Base-by-base conservation (phyloP, 345 rosid genomes). In the Tarenaya hassleriana region DNA sequence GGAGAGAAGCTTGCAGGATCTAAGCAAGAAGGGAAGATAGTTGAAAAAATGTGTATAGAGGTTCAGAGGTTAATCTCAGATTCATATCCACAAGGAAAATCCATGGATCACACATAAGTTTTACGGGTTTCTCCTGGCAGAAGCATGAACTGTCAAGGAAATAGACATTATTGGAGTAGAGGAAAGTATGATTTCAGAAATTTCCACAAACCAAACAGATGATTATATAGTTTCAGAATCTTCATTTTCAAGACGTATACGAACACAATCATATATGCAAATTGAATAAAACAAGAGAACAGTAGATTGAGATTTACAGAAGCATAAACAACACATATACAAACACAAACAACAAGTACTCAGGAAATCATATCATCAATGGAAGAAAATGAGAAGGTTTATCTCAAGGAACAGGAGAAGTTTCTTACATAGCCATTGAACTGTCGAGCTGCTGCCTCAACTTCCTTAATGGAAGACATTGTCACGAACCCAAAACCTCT, bases 401-500 rank as follows among this genome's bases (percentile, higher is more conserved):
- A n/a, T n/a, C n/a, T n/a, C n/a, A 16, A 17, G 46, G 21, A 67
- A 56, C 21, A 46, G 39, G 31, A 33, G 52, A n/a, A 46, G 15
- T 13, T 21, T 11, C 95, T 70, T 72, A 92, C 96, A 74, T 83
- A 92, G 69, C 94, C 96, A 78, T 88, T 84, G 70, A 92, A 79
- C 59, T 81, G 95, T 64, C 74, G 76, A 41, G 67, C 82, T 52
- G 95, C 96, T 15, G 83, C 77, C 70, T 81, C 75, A 69, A 71
- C 96, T 70, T 88, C 97, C 69, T 83, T 72, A 5, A 8, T 34
- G 7, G 77, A 52, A 0, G 95, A 81, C 98, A 92, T 92, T 47
- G 96, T 92, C 67, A 92, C 98, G 52, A 92, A 92, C 34, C 86
- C 98, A 57, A 92, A 92, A 41, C 98, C 98, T 60, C 98, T 77